These are phyloP conservation scores for Neophaeococcomyces mojaviensis DNA, from an alignment of 2,329 filamentous ascomycete genomes.

Conservation along the genomic window DNA sequence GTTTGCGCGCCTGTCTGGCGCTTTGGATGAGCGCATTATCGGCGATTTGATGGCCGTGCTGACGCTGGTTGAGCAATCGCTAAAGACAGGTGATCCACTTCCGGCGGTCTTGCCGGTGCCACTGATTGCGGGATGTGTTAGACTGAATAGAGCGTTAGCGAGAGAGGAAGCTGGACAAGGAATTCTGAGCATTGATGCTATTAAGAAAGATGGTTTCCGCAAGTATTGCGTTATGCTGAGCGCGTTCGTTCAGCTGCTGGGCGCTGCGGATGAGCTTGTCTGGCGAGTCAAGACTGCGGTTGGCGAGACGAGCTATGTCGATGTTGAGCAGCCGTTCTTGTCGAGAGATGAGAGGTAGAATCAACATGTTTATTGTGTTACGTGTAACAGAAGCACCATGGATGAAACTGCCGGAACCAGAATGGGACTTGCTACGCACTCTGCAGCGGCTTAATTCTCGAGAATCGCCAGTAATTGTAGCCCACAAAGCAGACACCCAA, in stretches of 20 bases:
- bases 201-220: constrained; percentile 38
- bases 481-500: too few species aligned
- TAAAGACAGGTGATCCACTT: constrained; percentile 42
- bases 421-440: too few species aligned
- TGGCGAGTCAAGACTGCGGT: constrained; percentile 37
- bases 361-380: too few species aligned
- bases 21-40: constrained; percentile 39
- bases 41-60: constrained; percentile 47
- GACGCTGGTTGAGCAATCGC: constrained; percentile 39
- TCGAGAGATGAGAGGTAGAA: too few species aligned
- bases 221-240: constrained; percentile 42
- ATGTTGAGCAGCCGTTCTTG: constrained; percentile 6
- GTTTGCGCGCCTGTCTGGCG: constrained; percentile 32
- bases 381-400: too few species aligned
- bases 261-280: constrained; percentile 39
- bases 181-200: constrained; percentile 28
- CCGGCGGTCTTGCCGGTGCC: constrained; percentile 44
- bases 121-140: constrained; percentile 19
- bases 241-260: constrained; percentile 39
- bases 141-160: constrained; percentile 22
- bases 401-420: too few species aligned
- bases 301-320: constrained; percentile 35
- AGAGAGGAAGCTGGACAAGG: constrained; percentile 23
- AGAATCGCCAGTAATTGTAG: too few species aligned
- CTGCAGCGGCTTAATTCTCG: too few species aligned